Conservation (phyloP, 2,329 filamentous ascomycete genomes). For the Pseudodiploospora longispora region DNA sequence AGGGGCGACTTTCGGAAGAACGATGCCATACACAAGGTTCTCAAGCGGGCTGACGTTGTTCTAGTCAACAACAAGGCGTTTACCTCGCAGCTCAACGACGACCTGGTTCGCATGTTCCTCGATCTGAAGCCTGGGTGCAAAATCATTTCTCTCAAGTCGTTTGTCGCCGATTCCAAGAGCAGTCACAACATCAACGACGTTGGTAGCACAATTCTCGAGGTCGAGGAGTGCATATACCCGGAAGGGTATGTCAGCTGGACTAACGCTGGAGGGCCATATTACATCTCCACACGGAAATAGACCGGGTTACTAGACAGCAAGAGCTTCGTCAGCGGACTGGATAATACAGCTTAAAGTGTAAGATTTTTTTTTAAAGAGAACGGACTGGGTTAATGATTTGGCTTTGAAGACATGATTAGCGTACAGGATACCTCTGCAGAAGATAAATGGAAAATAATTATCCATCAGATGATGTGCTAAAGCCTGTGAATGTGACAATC, state of each 20-base stretch:
- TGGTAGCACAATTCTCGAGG: conserved; percentile 71
- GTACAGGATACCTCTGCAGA: conserved; percentile 22
- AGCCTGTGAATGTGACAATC: no score
- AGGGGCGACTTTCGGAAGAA: conserved; percentile 78
- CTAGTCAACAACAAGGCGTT: conserved; percentile 98
- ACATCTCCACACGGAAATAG: conserved; percentile 72
- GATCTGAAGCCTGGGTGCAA: conserved; percentile 86
- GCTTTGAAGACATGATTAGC: conserved; percentile 11
- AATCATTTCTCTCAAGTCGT: conserved; percentile 86
- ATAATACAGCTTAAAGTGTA: background rate
- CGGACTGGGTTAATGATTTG: no score
- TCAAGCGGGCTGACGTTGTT: conserved; percentile 86
- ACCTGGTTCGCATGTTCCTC: conserved; percentile 79
- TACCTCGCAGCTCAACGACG: conserved; percentile 76
- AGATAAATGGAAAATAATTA: conserved; percentile 10
- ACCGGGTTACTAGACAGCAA: conserved; percentile 14
- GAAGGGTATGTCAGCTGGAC: conserved; percentile 88
- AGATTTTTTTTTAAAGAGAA: no score
- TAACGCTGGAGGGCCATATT: conserved; percentile 74
- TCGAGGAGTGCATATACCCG: conserved; percentile 54
- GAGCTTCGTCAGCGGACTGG: conserved; percentile 21
- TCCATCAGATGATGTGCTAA: no score
- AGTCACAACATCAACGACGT: conserved; percentile 71
- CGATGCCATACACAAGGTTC: conserved; percentile 57
- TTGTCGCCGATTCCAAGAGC: conserved; percentile 73